Evolutionary conservation across 176 grass and related monocot genomes (phyloP).

Genomic region (Musa acuminata): DNA sequence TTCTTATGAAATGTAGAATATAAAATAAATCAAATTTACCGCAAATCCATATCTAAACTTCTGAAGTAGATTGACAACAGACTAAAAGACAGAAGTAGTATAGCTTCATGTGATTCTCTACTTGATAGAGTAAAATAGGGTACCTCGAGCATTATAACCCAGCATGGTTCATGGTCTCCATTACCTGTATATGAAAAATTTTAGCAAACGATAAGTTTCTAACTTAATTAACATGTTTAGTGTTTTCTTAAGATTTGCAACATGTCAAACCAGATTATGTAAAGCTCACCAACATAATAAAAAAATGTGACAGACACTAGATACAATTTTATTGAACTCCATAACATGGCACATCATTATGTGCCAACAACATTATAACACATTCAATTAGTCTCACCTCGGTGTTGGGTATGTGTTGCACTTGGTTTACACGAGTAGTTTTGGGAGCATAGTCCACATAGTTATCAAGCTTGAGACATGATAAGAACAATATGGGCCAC

Average conservation of each 20-base stretch:
- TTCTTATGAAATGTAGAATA: no score
- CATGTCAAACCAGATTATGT: background rate
- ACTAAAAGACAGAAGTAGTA: no score
- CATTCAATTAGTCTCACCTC: no score
- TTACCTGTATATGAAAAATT: slow-evolving; percentile 32
- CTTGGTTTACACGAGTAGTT: no score
- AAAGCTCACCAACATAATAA: background rate
- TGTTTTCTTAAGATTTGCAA: background rate
- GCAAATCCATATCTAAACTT: no score
- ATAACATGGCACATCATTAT: background rate
- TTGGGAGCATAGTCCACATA: no score
- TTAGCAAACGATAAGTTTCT: background rate
- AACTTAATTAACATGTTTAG: background rate
- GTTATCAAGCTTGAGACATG: no score
- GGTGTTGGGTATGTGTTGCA: no score
- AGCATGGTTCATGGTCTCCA: slow-evolving; percentile 57
- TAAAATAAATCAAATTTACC: no score
- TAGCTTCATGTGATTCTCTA: background rate
- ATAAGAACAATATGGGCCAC: no score
- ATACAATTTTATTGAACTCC: background rate
- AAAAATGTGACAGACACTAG: background rate
- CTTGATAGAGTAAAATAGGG: background rate
- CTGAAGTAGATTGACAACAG: no score
- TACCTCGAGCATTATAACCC: slow-evolving; percentile 99
- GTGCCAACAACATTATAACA: no score